phyloP scores from a whole-genome alignment of 345 rosid species.

The Hibiscus syriacus region DNA sequence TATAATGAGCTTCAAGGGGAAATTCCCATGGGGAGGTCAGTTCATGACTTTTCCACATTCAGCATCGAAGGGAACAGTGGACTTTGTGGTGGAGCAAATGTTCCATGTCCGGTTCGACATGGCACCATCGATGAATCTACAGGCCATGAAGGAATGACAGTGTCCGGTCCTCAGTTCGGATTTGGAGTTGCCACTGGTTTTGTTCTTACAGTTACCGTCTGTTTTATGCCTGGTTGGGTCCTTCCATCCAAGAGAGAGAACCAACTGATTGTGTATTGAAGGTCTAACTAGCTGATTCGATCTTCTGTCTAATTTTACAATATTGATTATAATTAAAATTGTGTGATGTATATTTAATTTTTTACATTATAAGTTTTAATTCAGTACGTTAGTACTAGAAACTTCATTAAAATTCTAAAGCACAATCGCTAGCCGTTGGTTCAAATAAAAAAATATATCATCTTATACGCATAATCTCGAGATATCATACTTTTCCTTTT shows the following conservation, averaged over 20 bases:
- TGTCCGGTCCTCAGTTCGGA: not conserved
- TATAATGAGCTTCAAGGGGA: conserved; percentile 43
- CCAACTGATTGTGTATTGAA: no score
- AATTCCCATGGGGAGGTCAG: conserved; percentile 58
- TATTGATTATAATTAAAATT: no score
- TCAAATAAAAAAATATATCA: no score
- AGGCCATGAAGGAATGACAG: not conserved
- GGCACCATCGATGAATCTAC: not conserved
- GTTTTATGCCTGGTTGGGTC: conserved; percentile 6
- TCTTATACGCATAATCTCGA: no score
- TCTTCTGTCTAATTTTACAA: no score
- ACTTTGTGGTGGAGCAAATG: conserved; percentile 45
- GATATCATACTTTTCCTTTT: no score
- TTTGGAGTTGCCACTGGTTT: conserved; percentile 1
- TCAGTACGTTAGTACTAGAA: no score
- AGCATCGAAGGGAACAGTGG: conserved; percentile 58
- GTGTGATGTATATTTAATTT: no score
- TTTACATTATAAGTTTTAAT: no score
- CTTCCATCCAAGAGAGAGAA: conserved; percentile 4
- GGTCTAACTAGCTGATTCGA: no score
- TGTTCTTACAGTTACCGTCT: not conserved
- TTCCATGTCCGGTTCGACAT: not conserved
- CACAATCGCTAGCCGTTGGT: no score
- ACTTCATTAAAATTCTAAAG: no score
- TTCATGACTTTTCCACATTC: conserved; percentile 62